A percentile compares a stretch with the other conserved stretches of the same genome.
Evolutionary conservation across 306 rosid genomes (phyloP).

Genomic region (Hippophae gyantsensis): DNA sequence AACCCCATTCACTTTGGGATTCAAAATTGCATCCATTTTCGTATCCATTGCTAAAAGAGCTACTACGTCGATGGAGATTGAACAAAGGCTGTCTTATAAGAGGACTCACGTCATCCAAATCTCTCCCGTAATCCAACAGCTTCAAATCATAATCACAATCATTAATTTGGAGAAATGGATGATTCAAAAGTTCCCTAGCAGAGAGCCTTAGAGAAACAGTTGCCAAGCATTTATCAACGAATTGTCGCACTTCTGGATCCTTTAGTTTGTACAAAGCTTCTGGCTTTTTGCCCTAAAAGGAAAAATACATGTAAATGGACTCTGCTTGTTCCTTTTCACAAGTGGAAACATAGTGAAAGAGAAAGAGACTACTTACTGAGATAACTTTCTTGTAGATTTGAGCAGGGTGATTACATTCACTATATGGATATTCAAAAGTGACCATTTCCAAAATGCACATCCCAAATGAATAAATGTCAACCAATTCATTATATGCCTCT

Average conservation of each 20-base stretch:
- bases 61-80: constrained; percentile 30
- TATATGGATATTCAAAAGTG: constrained; percentile 89
- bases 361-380: constrained; percentile 61
- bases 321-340: constrained; percentile 9
- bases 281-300: constrained; percentile 75
- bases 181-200: constrained; percentile 79
- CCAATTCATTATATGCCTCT: constrained; percentile 86
- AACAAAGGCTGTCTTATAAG: constrained; percentile 36
- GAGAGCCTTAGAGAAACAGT: constrained; percentile 69
- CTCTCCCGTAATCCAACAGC: constrained; percentile 19
- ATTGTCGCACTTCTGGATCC: constrained; percentile 69
- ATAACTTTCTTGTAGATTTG: constrained; percentile 93
- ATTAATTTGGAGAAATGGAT: constrained; percentile 65
- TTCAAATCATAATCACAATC: constrained; percentile 48
- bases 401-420: constrained; percentile 91
- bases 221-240: constrained; percentile 86
- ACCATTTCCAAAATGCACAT: constrained; percentile 96
- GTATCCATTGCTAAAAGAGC: constrained; percentile 38
- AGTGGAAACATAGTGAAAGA: constrained; percentile 14
- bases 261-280: constrained; percentile 77
- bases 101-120: constrained; percentile 33
- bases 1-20: constrained; percentile 39
- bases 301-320: constrained; percentile 18
- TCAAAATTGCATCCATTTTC: constrained; percentile 42
- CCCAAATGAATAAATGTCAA: constrained; percentile 93